Percentiles rank a stretch among this genome's conserved stretches.
phyloP scores from a whole-genome alignment of 1,139 yeast species.

The Scheffersomyces illinoinensis region DNA sequence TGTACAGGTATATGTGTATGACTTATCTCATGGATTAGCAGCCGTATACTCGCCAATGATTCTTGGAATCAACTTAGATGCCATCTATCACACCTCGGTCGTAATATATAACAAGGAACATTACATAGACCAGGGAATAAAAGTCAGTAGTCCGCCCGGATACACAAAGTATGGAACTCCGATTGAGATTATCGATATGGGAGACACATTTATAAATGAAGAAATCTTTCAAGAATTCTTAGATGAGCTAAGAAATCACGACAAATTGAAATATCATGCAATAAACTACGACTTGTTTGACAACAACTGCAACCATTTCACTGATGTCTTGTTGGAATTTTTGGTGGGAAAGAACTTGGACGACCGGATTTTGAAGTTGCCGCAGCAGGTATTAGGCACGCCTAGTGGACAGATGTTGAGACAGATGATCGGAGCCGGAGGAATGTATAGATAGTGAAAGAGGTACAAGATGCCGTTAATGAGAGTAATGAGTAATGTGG shows the following conservation, averaged over 20 bases:
- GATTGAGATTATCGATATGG: constrained; percentile 52
- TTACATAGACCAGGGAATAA: constrained; percentile 64
- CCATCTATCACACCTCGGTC: constrained; percentile 68
- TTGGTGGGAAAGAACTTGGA: constrained; percentile 53
- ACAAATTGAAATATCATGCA: constrained; percentile 46
- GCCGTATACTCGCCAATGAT: constrained; percentile 43
- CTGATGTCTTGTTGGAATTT: constrained; percentile 58
- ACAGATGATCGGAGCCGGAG: constrained; percentile 35
- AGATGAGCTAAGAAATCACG: constrained; percentile 43
- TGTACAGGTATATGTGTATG: constrained; percentile 65
- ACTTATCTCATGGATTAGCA: constrained; percentile 53
- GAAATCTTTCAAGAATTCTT: constrained; percentile 57
- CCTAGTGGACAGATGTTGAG: constrained; percentile 55
- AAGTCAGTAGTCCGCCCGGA: constrained; percentile 45
- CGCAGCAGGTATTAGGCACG: constrained; percentile 56
- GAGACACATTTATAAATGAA: constrained; percentile 50
- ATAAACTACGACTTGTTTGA: constrained; percentile 57
- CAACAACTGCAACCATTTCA: constrained; percentile 71
- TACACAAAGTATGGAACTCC: constrained; percentile 63
- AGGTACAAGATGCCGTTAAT: background rate
- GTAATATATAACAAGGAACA: constrained; percentile 57
- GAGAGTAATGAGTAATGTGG: background rate
- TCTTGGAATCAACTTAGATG: constrained; percentile 52
- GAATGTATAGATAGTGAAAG: constrained; percentile 5
- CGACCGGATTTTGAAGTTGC: constrained; percentile 54